Percentiles rank a stretch among this genome's conserved stretches.
Evolutionary conservation across 257 asterid genomes (phyloP).

Genomic region (Schizonepeta tenuifolia): DNA sequence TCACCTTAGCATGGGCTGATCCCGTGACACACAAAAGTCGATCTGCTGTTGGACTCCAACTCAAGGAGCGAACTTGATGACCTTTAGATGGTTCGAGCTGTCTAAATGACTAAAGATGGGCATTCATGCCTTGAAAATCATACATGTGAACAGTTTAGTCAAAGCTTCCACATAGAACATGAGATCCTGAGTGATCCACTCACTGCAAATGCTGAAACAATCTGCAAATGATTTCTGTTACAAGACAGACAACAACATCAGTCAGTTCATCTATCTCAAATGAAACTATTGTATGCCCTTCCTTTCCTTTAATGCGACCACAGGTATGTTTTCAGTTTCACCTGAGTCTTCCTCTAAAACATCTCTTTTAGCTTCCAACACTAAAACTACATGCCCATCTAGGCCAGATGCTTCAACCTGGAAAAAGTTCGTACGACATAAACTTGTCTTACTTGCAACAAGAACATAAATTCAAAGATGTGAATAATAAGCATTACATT

Average conservation of each 20-base stretch:
- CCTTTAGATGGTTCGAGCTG: conserved; percentile 97
- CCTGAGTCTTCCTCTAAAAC: conserved; percentile 23
- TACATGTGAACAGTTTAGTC: conserved; percentile 93
- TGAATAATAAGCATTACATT: background rate
- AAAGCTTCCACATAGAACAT: conserved; percentile 92
- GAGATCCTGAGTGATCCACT: conserved; percentile 93
- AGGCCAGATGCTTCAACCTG: conserved; percentile 35
- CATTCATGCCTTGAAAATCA: conserved; percentile 98
- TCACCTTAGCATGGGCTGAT: conserved; percentile 98
- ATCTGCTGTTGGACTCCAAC: conserved; percentile 98
- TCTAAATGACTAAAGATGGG: conserved; percentile 91
- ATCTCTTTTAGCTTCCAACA: conserved; percentile 23
- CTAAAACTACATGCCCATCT: conserved; percentile 18
- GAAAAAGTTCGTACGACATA: conserved; percentile 12
- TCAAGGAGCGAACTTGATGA: conserved; percentile 93
- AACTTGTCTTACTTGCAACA: background rate
- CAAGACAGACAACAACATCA: conserved; percentile 18
- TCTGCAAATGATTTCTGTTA: conserved; percentile 50
- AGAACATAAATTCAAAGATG: background rate
- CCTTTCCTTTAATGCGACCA: conserved; percentile 35
- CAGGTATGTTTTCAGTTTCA: conserved; percentile 28
- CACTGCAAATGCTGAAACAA: conserved; percentile 91
- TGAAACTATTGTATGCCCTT: conserved; percentile 35
- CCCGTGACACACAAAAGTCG: conserved; percentile 95
- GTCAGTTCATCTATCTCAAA: conserved; percentile 40